phyloP scores from a whole-genome alignment of 2,329 filamentous ascomycete species.

The Aspergillus awamori region DNA sequence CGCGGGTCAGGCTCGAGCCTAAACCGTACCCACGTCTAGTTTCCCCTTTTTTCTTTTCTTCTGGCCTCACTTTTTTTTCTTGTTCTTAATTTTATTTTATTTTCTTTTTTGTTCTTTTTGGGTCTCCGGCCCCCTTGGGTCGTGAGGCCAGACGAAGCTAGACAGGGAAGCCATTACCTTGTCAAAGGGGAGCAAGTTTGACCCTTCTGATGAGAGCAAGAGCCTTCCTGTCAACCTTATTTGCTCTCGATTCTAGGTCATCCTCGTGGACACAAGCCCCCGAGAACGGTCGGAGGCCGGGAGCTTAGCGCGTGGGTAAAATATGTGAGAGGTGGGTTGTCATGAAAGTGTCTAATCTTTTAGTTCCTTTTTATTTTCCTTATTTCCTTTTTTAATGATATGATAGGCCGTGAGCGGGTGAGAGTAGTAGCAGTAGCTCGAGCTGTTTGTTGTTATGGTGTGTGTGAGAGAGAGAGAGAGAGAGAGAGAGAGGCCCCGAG shows the following conservation, averaged over 20 bases:
- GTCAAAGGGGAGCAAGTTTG: neutral
- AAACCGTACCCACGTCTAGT: constrained; percentile 7
- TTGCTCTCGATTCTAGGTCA: constrained; percentile 3
- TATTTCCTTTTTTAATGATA: too few relatives aligned
- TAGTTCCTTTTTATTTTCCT: too few relatives aligned
- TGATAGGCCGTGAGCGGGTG: too few relatives aligned
- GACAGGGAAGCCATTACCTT: neutral
- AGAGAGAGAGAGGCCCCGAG: neutral
- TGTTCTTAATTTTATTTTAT: neutral
- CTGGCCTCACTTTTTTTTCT: constrained; percentile 6
- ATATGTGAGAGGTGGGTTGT: neutral
- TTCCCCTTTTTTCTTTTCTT: constrained; percentile 8
- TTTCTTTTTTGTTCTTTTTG: neutral
- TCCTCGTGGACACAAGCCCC: constrained; percentile 14
- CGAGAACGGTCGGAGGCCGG: constrained; percentile 17
- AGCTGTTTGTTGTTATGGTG: too few relatives aligned
- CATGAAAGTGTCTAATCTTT: neutral
- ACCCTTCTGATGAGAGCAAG: constrained; percentile 8
- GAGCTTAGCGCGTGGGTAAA: constrained; percentile 16
- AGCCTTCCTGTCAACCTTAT: constrained; percentile 15
- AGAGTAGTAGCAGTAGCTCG: too few relatives aligned
- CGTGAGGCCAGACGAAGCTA: neutral
- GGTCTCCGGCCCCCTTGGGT: neutral
- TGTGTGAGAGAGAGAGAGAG: too few relatives aligned
- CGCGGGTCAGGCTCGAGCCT: constrained; percentile 13